Evolutionary conservation across 2,329 filamentous ascomycete genomes (phyloP).

Genomic region (Phyllosticta citribraziliensis): DNA sequence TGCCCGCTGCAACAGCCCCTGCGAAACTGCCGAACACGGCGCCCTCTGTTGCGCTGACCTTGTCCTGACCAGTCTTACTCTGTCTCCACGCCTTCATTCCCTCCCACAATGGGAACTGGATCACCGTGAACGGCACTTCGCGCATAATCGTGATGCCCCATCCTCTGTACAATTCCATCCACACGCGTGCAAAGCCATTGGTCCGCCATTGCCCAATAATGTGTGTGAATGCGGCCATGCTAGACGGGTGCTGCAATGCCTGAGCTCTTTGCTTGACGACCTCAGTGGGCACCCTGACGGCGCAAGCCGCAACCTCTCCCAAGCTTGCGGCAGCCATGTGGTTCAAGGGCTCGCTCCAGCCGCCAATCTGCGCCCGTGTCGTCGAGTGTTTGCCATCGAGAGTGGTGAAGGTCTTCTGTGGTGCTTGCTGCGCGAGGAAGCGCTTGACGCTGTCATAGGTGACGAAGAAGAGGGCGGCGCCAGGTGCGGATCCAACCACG

Average conservation of each 20-base stretch:
- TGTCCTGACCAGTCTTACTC: slow-evolving; percentile 28
- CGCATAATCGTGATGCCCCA: slow-evolving; percentile 88
- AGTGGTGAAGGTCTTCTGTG: slow-evolving; percentile 2
- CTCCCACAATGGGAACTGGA: slow-evolving; percentile 98
- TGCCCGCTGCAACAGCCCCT: slow-evolving; percentile 73
- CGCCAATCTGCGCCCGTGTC: neutral
- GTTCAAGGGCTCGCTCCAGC: slow-evolving; percentile 23
- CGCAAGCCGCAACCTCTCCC: slow-evolving; percentile 86
- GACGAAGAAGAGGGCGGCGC: slow-evolving; percentile 94
- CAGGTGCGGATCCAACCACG: slow-evolving; percentile 82
- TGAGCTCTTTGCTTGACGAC: slow-evolving; percentile 96
- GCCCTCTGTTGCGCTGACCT: slow-evolving; percentile 64
- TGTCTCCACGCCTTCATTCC: slow-evolving; percentile 65
- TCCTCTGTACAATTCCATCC: slow-evolving; percentile 80
- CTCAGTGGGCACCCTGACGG: slow-evolving; percentile 87
- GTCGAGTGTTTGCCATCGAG: slow-evolving; percentile 8
- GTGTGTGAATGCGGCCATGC: slow-evolving; percentile 54
- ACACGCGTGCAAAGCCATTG: slow-evolving; percentile 47
- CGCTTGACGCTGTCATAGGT: slow-evolving; percentile 70
- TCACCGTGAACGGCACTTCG: slow-evolving; percentile 93
- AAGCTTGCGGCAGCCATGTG: slow-evolving; percentile 81
- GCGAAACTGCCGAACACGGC: slow-evolving; percentile 75
- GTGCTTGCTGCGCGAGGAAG: slow-evolving; percentile 13
- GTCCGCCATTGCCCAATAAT: slow-evolving; percentile 45
- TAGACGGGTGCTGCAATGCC: slow-evolving; percentile 68